A percentile compares a stretch with the other conserved stretches of the same genome.
Evolutionary conservation across 495 filamentous ascomycete species (phyloP).

Genomic region (Hypoxylon perforatum): DNA sequence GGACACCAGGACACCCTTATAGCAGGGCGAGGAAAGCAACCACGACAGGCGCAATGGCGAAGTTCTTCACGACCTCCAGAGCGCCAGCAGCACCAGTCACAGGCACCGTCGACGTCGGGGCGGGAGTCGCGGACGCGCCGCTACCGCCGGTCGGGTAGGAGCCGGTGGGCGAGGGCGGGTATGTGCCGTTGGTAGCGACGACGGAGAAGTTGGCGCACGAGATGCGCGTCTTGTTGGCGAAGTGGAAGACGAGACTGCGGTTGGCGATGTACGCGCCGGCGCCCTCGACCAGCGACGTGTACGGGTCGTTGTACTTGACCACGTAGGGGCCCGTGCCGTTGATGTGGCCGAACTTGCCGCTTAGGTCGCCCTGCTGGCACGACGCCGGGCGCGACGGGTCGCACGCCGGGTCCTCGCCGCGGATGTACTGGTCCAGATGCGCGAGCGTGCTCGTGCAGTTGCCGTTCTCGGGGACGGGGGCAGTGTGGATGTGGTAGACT

Average conservation of each 20-base stretch:
- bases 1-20: slow-evolving; percentile 1
- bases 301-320: slow-evolving; percentile 71
- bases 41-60: slow-evolving; percentile 36
- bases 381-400: slow-evolving; percentile 68
- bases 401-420: slow-evolving; percentile 74
- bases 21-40: slow-evolving; percentile 36
- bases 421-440: slow-evolving; percentile 67
- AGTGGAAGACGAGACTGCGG: slow-evolving; percentile 81
- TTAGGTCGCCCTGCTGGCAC: slow-evolving; percentile 86
- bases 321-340: slow-evolving; percentile 53
- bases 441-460: slow-evolving; percentile 79
- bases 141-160: slow-evolving; percentile 27
- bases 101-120: slow-evolving; percentile 13
- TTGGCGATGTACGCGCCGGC: slow-evolving; percentile 79
- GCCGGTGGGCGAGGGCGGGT: background rate
- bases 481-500: slow-evolving; percentile 88
- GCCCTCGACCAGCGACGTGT: slow-evolving; percentile 68
- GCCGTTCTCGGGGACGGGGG: slow-evolving; percentile 76
- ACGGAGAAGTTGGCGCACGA: slow-evolving; percentile 75
- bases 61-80: slow-evolving; percentile 23
- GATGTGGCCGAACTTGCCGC: slow-evolving; percentile 83
- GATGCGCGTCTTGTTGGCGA: slow-evolving; percentile 74
- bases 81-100: slow-evolving; percentile 9
- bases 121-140: slow-evolving; percentile 22
- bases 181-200: slow-evolving; percentile 26